Evolutionary conservation across 2,329 filamentous ascomycete species (phyloP).

Genomic region (Sporothrix pseudoabietina): DNA sequence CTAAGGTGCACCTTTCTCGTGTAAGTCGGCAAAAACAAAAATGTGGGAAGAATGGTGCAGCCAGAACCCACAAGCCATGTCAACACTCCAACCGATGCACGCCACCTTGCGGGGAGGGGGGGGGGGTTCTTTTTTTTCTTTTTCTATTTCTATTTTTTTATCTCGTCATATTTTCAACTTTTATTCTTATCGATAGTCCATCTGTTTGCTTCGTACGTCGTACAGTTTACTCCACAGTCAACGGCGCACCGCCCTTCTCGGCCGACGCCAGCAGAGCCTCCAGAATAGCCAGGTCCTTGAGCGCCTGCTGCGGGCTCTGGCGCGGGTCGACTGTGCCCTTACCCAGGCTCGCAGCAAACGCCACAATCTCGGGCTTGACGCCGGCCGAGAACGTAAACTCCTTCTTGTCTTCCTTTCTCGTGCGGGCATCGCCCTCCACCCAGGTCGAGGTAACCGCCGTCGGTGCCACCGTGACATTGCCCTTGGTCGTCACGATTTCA

Average conservation of each 20-base stretch:
- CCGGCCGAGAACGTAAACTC: constrained; percentile 29
- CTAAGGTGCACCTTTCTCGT: not conserved
- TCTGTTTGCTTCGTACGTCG: not conserved
- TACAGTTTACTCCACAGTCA: not conserved
- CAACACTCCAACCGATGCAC: not conserved
- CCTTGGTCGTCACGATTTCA: constrained; percentile 27
- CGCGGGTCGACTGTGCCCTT: constrained; percentile 33
- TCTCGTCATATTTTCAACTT: not conserved
- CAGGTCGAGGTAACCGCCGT: constrained; percentile 31
- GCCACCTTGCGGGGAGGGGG: not conserved
- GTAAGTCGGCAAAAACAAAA: constrained; percentile 18
- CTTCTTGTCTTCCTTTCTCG: constrained; percentile 6
- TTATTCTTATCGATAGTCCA: not conserved
- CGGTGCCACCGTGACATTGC: constrained; percentile 36
- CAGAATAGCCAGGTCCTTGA: constrained; percentile 39
- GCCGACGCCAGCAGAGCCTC: constrained; percentile 38
- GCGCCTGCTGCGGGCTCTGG: constrained; percentile 38
- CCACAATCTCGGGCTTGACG: constrained; percentile 38
- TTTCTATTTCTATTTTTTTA: not conserved
- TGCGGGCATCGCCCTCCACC: not conserved
- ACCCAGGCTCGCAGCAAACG: constrained; percentile 37
- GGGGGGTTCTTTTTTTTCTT: too few species aligned
- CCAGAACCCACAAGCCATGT: not conserved
- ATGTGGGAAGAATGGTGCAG: not conserved
- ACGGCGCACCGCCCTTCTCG: constrained; percentile 28